A percentile compares a stretch with the other conserved stretches of the same genome.
Conservation (phyloP, 2,329 filamentous ascomycete species). For the Alternaria triticina region DNA sequence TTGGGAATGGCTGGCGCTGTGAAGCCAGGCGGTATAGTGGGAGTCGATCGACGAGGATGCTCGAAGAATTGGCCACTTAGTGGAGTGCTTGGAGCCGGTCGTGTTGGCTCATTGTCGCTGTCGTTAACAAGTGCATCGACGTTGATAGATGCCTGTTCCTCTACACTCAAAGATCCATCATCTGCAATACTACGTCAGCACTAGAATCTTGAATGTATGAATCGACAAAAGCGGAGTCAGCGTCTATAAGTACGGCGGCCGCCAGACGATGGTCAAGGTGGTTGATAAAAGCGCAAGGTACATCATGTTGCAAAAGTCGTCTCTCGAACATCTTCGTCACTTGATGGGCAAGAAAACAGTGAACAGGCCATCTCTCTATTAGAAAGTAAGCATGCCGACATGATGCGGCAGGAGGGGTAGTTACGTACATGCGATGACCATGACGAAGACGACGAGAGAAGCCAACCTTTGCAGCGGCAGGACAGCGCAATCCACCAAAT, state of each 20-base stretch:
- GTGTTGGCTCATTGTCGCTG: constrained; percentile 43
- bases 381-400: constrained; percentile 51
- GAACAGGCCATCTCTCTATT: constrained; percentile 51
- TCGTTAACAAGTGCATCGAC: constrained; percentile 74
- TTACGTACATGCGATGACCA: constrained; percentile 55
- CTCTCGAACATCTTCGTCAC: constrained; percentile 52
- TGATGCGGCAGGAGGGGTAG: constrained; percentile 48
- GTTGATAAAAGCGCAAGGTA: constrained; percentile 34
- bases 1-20: constrained; percentile 38
- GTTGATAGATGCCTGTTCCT: constrained; percentile 67
- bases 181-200: constrained; percentile 61
- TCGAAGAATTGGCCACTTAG: constrained; percentile 35
- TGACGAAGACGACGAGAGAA: constrained; percentile 55
- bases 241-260: constrained; percentile 24
- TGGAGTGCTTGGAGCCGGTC: constrained; percentile 20
- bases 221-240: background rate
- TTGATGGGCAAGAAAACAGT: constrained; percentile 37
- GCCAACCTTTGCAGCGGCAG: constrained; percentile 43
- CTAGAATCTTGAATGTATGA: background rate
- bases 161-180: constrained; percentile 63
- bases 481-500: constrained; percentile 43
- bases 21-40: constrained; percentile 55
- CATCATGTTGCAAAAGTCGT: constrained; percentile 34
- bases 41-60: constrained; percentile 52
- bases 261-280: constrained; percentile 17